phyloP scores from a whole-genome alignment of 2,329 filamentous ascomycete genomes.

The Paecilomyces formosus region DNA sequence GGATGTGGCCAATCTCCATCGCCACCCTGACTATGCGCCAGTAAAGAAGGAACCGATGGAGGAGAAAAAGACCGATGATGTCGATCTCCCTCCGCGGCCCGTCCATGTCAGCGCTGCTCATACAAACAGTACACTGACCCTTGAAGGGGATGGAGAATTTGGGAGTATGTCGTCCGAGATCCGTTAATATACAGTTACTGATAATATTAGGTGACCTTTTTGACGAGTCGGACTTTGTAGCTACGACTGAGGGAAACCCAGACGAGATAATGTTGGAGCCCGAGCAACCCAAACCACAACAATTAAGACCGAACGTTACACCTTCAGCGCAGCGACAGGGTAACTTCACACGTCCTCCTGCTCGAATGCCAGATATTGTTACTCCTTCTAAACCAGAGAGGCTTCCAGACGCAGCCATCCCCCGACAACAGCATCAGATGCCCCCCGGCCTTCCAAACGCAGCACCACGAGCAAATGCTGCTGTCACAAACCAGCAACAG shows the following conservation, averaged over 20 bases:
- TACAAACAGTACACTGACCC: conserved; percentile 19
- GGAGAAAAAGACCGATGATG: conserved; percentile 38
- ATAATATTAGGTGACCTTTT: conserved; percentile 49
- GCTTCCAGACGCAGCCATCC: conserved; percentile 14
- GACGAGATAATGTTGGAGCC: conserved; percentile 62
- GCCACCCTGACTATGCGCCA: conserved; percentile 65
- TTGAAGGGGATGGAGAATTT: conserved; percentile 36
- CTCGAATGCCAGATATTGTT: conserved; percentile 15
- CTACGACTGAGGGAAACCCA: conserved; percentile 61
- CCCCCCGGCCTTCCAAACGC: conserved; percentile 9
- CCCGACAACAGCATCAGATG: conserved; percentile 14
- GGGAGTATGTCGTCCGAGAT: conserved; percentile 25
- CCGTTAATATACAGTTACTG: background rate
- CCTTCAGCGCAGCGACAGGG: conserved; percentile 12
- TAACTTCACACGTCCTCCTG: conserved; percentile 9
- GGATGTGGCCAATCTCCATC: conserved; percentile 70
- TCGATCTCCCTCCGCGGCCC: conserved; percentile 34
- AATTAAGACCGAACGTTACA: conserved; percentile 16
- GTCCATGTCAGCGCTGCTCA: conserved; percentile 17
- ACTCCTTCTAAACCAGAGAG: conserved; percentile 34
- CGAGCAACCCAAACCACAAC: conserved; percentile 17
- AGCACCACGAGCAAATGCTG: conserved; percentile 11
- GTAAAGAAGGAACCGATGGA: conserved; percentile 48
- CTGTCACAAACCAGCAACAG: conserved; percentile 5
- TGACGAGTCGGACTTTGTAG: conserved; percentile 69